A percentile compares a stretch with the other conserved stretches of the same genome.
Conservation (phyloP, 2,329 filamentous ascomycete species). For the Sporothrix inflata region DNA sequence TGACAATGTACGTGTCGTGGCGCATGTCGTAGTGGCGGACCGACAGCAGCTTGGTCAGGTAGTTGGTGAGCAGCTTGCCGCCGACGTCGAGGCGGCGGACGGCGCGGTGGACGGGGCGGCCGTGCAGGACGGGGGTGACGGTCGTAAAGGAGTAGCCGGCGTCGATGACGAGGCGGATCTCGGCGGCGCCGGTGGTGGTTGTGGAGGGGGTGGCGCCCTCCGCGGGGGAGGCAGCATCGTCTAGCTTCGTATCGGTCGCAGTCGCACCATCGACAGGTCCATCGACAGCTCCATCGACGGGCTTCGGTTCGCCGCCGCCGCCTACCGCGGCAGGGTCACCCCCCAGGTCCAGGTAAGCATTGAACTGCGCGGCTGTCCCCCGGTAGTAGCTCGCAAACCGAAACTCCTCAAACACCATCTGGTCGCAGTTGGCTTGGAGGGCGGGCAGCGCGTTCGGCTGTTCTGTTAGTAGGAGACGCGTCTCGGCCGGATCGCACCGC, state of each 20-base stretch:
- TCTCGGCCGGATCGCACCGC: slow-evolving; percentile 75
- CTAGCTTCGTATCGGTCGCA: background rate
- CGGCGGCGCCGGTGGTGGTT: slow-evolving; percentile 56
- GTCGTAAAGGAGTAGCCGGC: slow-evolving; percentile 93
- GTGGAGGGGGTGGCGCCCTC: background rate
- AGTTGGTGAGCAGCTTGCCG: slow-evolving; percentile 91
- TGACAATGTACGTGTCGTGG: slow-evolving; percentile 90
- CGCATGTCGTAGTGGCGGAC: slow-evolving; percentile 94
- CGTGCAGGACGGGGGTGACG: slow-evolving; percentile 81
- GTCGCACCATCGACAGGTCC: too few relatives aligned
- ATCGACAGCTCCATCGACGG: background rate
- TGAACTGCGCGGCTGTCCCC: slow-evolving; percentile 70
- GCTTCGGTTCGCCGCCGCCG: background rate
- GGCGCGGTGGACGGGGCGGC: slow-evolving; percentile 77
- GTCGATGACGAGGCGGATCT: slow-evolving; percentile 87
- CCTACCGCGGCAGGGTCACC: background rate
- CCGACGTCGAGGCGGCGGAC: slow-evolving; percentile 86
- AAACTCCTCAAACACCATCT: slow-evolving; percentile 97
- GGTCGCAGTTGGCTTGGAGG: slow-evolving; percentile 87
- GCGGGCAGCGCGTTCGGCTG: slow-evolving; percentile 80
- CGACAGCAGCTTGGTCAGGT: slow-evolving; percentile 86
- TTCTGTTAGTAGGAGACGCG: slow-evolving; percentile 83
- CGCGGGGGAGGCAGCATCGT: background rate
- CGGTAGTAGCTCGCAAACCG: slow-evolving; percentile 86
- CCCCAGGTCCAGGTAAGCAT: slow-evolving; percentile 72